Base-by-base conservation (phyloP, 73 alveolate species). In the Paramecium biaurelia region DNA sequence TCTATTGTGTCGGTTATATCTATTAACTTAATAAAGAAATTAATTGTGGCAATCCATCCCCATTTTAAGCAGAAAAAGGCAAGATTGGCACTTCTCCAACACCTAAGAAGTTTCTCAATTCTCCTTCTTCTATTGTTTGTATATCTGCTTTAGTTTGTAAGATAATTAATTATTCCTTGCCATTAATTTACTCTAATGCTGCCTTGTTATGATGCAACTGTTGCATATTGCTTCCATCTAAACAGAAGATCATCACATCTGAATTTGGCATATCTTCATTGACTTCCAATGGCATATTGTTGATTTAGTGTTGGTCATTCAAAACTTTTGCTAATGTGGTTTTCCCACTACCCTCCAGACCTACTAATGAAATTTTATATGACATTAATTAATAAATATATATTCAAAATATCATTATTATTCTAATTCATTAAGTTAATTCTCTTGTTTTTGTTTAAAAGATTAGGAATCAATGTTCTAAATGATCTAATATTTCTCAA, bases 341-440 rank as follows among this genome's bases (percentile, higher is more conserved):
- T 45, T 89, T 89, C 9, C 94, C 94, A 70, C 88, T 47, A n/a
- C 87, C 87, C 32, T 89, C 94, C 37, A 89, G 38, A 89, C 94
- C 94, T 70, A 89, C 70, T 43, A 63, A 37, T 82, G 49, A 70
- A 41, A 89, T 70, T 43, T 82, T 72, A 38, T 72, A 72, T 11
- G 84, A 63, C 84, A 63, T 63, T 63, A 63, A 63, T 63, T 63
- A 63, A 26, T 63, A 63, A 63, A 63, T 63, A 26, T 30, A 9
- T 26, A 15, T 30, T 11, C 12, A 63, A 63, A 63, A 63, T 26
- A 30, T 53, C 68, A 53, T 53, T 53, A 18, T 53, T 53, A 53
- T 14, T 53, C 68, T 20, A 18, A 53, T 53, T 53, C 21, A 45
- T 14, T 45, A 23, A 45, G 1, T 45, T 45, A 45, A 45, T 9